Evolutionary conservation across 2,329 filamentous ascomycete species (phyloP), one percentile per base, ranked within the genome.

Genomic region (Ophiostoma tasmaniense): DNA sequence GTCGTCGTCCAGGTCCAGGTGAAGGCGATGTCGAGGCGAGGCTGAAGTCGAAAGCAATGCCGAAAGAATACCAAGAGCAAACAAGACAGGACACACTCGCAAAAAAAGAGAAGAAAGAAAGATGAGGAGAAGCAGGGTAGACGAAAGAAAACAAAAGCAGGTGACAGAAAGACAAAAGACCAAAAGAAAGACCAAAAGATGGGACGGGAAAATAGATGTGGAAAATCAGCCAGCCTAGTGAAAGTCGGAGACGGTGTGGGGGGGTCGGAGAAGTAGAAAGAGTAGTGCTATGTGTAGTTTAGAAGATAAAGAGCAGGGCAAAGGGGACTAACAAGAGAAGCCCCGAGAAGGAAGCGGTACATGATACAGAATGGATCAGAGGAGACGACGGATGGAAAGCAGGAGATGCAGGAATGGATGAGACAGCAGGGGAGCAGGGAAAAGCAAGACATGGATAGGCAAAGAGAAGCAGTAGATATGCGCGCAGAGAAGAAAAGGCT

Each of bases 371-470:
- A 20, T n/a, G 42, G 42, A 45, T 17, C 42, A 45, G 17, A 20
- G 17, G 20, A 7, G 55, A 25, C n/a, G 37, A 64, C 17, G 33
- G 17, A 52, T 59, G 64, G 59, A 11, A 25, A 66, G 20, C 2
- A 61, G 20, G 67, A 28, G 25, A 42, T 28, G 37, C 45, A 61
- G 35, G 42, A 33, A 66, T 20, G n/a, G 39, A 30, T 25, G 64
- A 22, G 55, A 35, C 30, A 52, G 72, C 20, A 62, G 59, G 14
- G 68, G 33, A 42, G 10, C n/a, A 35, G n/a, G n/a, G 7, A 64
- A 42, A 70, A 74, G 71, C 50, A 1, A 55, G 50, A 55, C 50
- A 55, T 69, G 67, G 37, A 65, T 42, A 67, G 64, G 71, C 66
- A 20, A 70, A 66, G 64, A 42, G 66, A 4, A 45, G 42, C 17